Evolutionary conservation across 176 grass and related monocot genomes (phyloP).

Genomic region (Bonia amplexicaulis): DNA sequence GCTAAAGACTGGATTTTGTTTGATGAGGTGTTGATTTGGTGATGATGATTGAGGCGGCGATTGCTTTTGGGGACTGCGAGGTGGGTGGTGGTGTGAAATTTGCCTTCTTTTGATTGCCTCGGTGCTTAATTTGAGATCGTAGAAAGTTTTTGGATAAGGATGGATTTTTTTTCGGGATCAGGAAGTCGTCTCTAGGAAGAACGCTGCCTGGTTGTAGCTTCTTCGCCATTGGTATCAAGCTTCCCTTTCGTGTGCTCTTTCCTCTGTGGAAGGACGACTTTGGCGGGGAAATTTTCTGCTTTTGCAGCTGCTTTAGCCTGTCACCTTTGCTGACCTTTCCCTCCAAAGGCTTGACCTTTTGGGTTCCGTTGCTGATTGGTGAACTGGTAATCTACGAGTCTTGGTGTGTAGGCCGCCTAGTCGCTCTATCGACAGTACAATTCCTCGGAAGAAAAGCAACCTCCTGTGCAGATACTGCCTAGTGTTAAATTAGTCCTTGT

Average conservation of each 20-base stretch:
- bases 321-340: conserved; percentile 17
- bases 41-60: background rate
- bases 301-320: conserved; percentile 11
- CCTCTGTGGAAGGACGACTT: conserved; percentile 1
- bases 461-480: conserved; percentile 25
- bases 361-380: conserved; percentile 16
- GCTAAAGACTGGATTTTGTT: background rate
- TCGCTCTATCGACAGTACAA: conserved; percentile 12
- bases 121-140: conserved; percentile 11
- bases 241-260: background rate
- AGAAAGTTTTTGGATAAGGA: background rate
- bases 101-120: background rate
- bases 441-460: conserved; percentile 15
- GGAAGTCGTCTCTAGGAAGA: background rate
- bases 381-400: conserved; percentile 22
- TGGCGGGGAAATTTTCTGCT: conserved; percentile 11
- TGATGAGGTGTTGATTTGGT: conserved; percentile 11
- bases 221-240: background rate
- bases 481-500: conserved; percentile 13
- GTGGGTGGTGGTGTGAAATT: background rate
- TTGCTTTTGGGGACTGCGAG: background rate
- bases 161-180: background rate
- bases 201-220: background rate
- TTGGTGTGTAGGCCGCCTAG: background rate
- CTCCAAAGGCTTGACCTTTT: conserved; percentile 29